phyloP scores from a whole-genome alignment of 2,329 filamentous ascomycete species.

The Exophiala aquamarina region DNA sequence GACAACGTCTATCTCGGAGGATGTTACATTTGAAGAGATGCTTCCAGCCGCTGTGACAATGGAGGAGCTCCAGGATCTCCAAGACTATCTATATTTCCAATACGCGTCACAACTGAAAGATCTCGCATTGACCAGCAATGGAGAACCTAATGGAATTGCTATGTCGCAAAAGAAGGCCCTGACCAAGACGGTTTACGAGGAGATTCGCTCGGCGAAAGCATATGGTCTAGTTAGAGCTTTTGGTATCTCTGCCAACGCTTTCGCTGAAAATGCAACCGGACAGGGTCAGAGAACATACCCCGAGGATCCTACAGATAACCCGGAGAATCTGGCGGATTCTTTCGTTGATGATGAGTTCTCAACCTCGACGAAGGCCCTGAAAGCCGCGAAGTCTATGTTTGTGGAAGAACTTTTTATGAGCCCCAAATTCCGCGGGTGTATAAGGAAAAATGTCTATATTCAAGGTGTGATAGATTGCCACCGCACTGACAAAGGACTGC shows the following conservation, averaged over 20 bases:
- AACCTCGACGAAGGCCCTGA: slow-evolving; percentile 73
- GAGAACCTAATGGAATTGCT: slow-evolving; percentile 62
- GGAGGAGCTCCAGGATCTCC: slow-evolving; percentile 93
- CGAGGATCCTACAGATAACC: slow-evolving; percentile 77
- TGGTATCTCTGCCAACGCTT: slow-evolving; percentile 82
- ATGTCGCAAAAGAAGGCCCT: slow-evolving; percentile 79
- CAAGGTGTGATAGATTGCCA: slow-evolving; percentile 82
- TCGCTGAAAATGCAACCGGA: slow-evolving; percentile 82
- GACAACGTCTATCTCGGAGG: slow-evolving; percentile 63
- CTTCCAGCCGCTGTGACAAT: slow-evolving; percentile 77
- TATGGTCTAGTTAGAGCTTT: slow-evolving; percentile 84
- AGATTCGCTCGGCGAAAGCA: slow-evolving; percentile 75
- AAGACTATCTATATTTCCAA: slow-evolving; percentile 95
- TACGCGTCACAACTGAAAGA: slow-evolving; percentile 85
- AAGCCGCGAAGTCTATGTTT: slow-evolving; percentile 81
- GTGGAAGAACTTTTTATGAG: slow-evolving; percentile 86
- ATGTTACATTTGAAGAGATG: slow-evolving; percentile 78
- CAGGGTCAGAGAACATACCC: slow-evolving; percentile 77
- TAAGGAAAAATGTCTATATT: slow-evolving; percentile 80
- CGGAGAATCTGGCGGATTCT: slow-evolving; percentile 82
- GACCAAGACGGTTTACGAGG: slow-evolving; percentile 77
- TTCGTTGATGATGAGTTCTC: slow-evolving; percentile 71
- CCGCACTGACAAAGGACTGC: slow-evolving; percentile 89
- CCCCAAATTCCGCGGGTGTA: slow-evolving; percentile 83
- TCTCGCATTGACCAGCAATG: slow-evolving; percentile 60